These are phyloP conservation scores for Penicillium sp. DNA, from an alignment of 2,329 filamentous ascomycete species.

Conservation along the genomic window DNA sequence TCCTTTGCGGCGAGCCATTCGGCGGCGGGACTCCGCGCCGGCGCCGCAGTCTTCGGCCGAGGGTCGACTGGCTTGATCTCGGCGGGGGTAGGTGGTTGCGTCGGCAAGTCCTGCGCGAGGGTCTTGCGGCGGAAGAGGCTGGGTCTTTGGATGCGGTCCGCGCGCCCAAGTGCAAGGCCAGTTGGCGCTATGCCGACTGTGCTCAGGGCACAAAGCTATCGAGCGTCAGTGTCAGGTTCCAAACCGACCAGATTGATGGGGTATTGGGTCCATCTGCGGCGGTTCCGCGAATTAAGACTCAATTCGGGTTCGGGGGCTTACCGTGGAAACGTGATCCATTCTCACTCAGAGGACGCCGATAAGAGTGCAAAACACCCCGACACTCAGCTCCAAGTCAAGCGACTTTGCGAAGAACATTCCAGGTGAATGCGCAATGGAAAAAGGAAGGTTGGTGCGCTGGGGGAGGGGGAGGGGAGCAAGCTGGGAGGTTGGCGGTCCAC, in stretches of 20 bases:
- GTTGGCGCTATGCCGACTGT: slow-evolving; percentile 63
- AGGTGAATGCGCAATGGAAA: slow-evolving; percentile 29
- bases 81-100: slow-evolving; percentile 12
- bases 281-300: neutral
- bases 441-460: slow-evolving; percentile 13
- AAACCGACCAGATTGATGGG: neutral
- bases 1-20: slow-evolving; percentile 17
- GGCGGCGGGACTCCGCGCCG: slow-evolving; percentile 16
- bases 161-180: slow-evolving; percentile 59
- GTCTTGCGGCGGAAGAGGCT: slow-evolving; percentile 30
- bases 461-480: slow-evolving; percentile 2
- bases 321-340: slow-evolving; percentile 47
- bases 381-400: slow-evolving; percentile 36
- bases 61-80: slow-evolving; percentile 15
- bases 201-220: slow-evolving; percentile 64
- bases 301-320: slow-evolving; percentile 18
- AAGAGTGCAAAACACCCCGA: slow-evolving; percentile 34
- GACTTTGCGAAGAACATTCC: slow-evolving; percentile 35
- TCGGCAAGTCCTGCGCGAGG: slow-evolving; percentile 23
- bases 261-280: neutral
- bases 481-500: slow-evolving; percentile 8
- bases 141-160: slow-evolving; percentile 43
- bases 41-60: slow-evolving; percentile 22
- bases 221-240: slow-evolving; percentile 9
- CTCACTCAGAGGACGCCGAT: slow-evolving; percentile 34